Percentiles rank a stretch among this genome's conserved stretches.
Conservation (phyloP, 208 protist genomes). For the Trypanosoma caninum region DNA sequence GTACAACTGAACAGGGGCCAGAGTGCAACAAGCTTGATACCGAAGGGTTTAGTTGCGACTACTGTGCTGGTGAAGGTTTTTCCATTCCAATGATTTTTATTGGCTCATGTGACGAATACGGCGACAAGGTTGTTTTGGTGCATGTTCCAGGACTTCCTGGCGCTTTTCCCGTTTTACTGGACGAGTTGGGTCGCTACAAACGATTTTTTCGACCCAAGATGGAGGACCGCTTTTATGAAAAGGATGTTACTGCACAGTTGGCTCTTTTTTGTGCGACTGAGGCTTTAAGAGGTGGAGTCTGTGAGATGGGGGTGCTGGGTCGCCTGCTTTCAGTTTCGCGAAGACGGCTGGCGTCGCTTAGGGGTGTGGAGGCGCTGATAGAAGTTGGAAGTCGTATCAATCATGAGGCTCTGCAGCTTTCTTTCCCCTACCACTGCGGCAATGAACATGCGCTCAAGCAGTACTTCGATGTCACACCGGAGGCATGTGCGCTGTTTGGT, state of each 20-base stretch:
- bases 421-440: conserved; percentile 84
- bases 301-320: conserved; percentile 31
- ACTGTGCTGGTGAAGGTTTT: conserved; percentile 19
- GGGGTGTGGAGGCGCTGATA: conserved; percentile 43
- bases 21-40: background rate
- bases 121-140: conserved; percentile 34
- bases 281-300: conserved; percentile 29
- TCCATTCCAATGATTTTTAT: conserved; percentile 32
- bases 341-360: conserved; percentile 48
- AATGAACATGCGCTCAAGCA: conserved; percentile 54
- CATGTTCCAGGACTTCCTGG: conserved; percentile 75
- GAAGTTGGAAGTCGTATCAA: conserved; percentile 40
- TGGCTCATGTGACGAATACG: conserved; percentile 24
- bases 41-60: conserved; percentile 13
- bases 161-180: conserved; percentile 45
- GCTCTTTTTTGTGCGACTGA: conserved; percentile 56
- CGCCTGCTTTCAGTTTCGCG: conserved; percentile 42
- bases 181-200: conserved; percentile 33
- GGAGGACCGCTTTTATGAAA: background rate
- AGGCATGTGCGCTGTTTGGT: conserved; percentile 35
- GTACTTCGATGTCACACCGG: conserved; percentile 69
- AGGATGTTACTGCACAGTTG: conserved; percentile 23
- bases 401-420: conserved; percentile 38
- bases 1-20: background rate
- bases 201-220: conserved; percentile 20